These are phyloP conservation scores for Hypoxylon subgilvum DNA, from an alignment of 495 filamentous ascomycete species.

Conservation along the genomic window DNA sequence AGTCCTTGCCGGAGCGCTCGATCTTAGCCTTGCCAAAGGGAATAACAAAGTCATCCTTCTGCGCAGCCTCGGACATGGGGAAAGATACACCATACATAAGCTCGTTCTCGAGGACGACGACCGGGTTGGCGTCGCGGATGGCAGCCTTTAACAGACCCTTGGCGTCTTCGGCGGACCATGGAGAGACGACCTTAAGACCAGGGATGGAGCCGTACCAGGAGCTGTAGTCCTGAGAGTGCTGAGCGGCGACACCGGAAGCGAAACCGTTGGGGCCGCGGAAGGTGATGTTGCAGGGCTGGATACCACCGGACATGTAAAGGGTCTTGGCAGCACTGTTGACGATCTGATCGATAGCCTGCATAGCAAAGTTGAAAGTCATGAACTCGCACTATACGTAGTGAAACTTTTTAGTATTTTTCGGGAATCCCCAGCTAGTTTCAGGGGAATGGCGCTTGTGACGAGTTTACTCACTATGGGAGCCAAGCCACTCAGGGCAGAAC, in stretches of 20 bases:
- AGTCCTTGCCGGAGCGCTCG: conserved; percentile 91
- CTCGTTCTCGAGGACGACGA: conserved; percentile 96
- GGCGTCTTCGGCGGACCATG: conserved; percentile 96
- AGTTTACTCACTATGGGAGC: conserved; percentile 82
- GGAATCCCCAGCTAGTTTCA: not conserved
- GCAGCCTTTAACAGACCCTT: conserved; percentile 98
- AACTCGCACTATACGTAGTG: conserved; percentile 78
- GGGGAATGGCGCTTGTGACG: not conserved
- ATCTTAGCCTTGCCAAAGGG: conserved; percentile 99
- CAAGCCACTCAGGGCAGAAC: conserved; percentile 90
- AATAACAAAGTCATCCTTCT: conserved; percentile 93
- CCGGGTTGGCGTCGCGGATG: conserved; percentile 97
- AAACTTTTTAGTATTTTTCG: conserved; percentile 18
- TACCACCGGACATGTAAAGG: conserved; percentile 99
- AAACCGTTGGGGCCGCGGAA: conserved; percentile 99
- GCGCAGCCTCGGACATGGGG: conserved; percentile 94
- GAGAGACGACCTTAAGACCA: conserved; percentile 92
- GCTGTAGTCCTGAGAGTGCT: conserved; percentile 98
- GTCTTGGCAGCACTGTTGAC: conserved; percentile 99
- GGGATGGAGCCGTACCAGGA: conserved; percentile 99
- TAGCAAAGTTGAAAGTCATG: conserved; percentile 99
- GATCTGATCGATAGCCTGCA: conserved; percentile 99
- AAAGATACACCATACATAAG: conserved; percentile 92
- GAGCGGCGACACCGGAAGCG: conserved; percentile 90
- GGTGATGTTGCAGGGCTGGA: conserved; percentile 98